Evolutionary conservation across 1,139 yeast genomes (phyloP).

Genomic region (Sugiyamaella paludigena): DNA sequence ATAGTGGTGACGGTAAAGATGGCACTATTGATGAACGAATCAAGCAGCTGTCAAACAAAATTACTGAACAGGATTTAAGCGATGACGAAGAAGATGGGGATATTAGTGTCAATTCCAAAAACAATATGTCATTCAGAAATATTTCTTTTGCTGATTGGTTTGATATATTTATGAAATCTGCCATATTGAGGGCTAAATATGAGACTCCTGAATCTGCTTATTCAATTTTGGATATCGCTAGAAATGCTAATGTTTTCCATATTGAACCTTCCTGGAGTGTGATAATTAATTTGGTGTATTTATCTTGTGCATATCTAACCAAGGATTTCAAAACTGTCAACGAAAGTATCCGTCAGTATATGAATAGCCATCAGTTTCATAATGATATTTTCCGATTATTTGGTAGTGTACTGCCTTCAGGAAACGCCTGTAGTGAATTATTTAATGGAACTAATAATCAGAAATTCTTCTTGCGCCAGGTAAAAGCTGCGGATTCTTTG

Average conservation of each 20-base stretch:
- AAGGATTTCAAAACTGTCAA: slow-evolving; percentile 54
- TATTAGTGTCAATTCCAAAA: background rate
- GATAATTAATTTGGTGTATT: slow-evolving; percentile 58
- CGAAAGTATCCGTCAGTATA: slow-evolving; percentile 57
- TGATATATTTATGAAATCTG: slow-evolving; percentile 72
- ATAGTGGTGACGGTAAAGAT: background rate
- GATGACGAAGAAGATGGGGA: slow-evolving; percentile 50
- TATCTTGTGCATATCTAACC: slow-evolving; percentile 61
- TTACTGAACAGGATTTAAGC: slow-evolving; percentile 23
- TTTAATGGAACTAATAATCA: slow-evolving; percentile 81
- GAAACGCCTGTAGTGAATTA: slow-evolving; percentile 53
- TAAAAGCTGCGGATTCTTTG: slow-evolving; percentile 81
- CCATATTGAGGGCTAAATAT: slow-evolving; percentile 60
- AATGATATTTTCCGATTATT: slow-evolving; percentile 67
- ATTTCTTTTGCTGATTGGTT: slow-evolving; percentile 80
- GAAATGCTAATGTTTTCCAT: slow-evolving; percentile 24
- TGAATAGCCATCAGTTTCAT: slow-evolving; percentile 71
- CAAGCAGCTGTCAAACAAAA: slow-evolving; percentile 51
- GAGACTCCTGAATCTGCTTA: slow-evolving; percentile 69
- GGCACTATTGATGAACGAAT: slow-evolving; percentile 65
- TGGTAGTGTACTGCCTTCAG: slow-evolving; percentile 64
- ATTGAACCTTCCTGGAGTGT: slow-evolving; percentile 39
- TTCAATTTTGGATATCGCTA: slow-evolving; percentile 69
- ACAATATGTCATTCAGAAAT: slow-evolving; percentile 60
- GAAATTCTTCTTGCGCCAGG: slow-evolving; percentile 81